Evolutionary conservation across 2,329 filamentous ascomycete genomes (phyloP), one percentile per base, ranked within the genome.

Genomic region (Fusarium brevicatenulatum): DNA sequence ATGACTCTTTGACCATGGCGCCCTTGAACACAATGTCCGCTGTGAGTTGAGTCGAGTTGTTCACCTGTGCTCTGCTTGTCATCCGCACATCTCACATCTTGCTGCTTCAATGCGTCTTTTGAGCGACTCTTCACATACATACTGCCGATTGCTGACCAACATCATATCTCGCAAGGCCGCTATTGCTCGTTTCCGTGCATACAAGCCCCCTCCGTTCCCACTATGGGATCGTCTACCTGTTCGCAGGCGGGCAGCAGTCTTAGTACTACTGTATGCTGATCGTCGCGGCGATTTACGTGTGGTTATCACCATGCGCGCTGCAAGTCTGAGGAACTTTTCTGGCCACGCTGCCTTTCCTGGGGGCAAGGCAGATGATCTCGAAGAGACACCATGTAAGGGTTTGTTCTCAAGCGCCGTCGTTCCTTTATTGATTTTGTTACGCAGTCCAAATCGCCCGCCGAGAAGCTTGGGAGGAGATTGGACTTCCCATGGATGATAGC

Each of bases 381-480:
- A 85, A 34, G 89, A 92, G 77, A 89, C 88, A n/a, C 87, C 90
- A 15, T 91, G 89, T 89, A 85, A 77, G 85, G 25, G 76, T 12
- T 11, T 23, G 13, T 23, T 57, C 36, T 10, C 43, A 28, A 44
- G 23, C 37, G 18, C 21, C 25, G 11, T 19, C 28, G 5, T 12
- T 37, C 2, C 13, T 19, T 21, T 21, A 34, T 49, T 68, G 28
- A 70, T 52, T 23, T 5, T n/a, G 37, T n/a, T 19, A 9, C 47
- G 3, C 86, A 83, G 94, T 94, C 81, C 89, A 95, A 78, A 97
- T 95, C 57, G 95, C 95, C 13, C 90, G 95, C 28, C 90, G 95
- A 72, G 95, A 98, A 85, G 95, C 95, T 2, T 93, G 89, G 81
- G 95, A 98, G 81, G 95, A 98, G 81, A 97, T 98, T 73, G 95